These are phyloP conservation scores for Paraleonurus japonicus DNA, from an alignment of 257 asterid genomes.

Conservation along the genomic window DNA sequence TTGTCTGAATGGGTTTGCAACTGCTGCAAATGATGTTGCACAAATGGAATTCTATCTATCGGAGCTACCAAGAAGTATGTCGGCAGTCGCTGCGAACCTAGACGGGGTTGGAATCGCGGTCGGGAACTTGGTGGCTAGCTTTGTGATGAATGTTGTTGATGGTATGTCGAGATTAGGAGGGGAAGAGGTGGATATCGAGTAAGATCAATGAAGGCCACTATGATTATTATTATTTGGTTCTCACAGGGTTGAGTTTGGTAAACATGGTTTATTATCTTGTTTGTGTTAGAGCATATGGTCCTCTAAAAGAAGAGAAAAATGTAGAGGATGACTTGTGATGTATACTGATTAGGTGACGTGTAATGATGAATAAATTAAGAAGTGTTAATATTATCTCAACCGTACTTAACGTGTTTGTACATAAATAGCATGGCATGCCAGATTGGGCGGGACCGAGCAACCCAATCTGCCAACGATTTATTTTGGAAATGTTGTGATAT, in stretches of 20 bases:
- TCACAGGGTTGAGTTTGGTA: neutral
- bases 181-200: neutral
- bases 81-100: neutral
- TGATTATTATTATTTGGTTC: neutral
- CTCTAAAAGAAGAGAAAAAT: neutral
- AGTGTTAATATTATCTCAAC: too few species aligned
- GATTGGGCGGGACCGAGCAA: too few species aligned
- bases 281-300: neutral
- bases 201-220: neutral
- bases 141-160: neutral
- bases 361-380: too few species aligned
- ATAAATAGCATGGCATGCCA: too few species aligned
- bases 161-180: neutral
- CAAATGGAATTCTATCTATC: neutral
- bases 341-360: too few species aligned
- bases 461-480: too few species aligned
- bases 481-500: too few species aligned
- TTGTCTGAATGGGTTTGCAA: neutral
- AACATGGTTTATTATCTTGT: neutral
- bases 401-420: too few species aligned
- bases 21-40: neutral
- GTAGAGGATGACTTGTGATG: neutral
- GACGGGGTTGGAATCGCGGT: neutral
- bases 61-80: neutral
- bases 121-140: neutral